These are phyloP conservation scores for Xanthoceras sorbifolium DNA, from an alignment of 345 rosid genomes.

Conservation along the genomic window DNA sequence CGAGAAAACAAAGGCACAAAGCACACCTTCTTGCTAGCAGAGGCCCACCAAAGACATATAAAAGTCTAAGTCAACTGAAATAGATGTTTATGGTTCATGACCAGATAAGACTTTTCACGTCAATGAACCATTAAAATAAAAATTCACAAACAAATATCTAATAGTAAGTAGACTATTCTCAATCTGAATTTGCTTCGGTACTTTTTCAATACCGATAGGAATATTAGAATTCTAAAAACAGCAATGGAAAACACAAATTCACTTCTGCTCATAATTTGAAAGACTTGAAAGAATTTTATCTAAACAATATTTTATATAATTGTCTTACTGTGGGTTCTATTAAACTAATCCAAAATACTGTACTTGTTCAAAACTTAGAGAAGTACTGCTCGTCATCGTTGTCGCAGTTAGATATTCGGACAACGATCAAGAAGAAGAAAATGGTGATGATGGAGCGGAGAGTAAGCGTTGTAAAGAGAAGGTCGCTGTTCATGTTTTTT, in stretches of 20 bases:
- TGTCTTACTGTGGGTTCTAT: too few relatives aligned
- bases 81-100: background rate
- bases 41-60: background rate
- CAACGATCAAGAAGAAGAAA: background rate
- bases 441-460: background rate
- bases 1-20: background rate
- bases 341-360: too few relatives aligned
- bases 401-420: background rate
- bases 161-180: too few relatives aligned
- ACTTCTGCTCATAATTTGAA: too few relatives aligned
- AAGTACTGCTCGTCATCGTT: background rate
- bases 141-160: too few relatives aligned
- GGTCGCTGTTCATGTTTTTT: background rate
- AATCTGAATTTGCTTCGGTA: too few relatives aligned
- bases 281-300: too few relatives aligned
- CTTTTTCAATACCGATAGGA: too few relatives aligned
- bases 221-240: too few relatives aligned
- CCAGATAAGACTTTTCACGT: background rate
- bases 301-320: too few relatives aligned
- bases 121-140: too few relatives aligned
- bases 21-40: background rate
- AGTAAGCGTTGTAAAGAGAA: background rate
- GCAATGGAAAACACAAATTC: too few relatives aligned
- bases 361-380: background rate
- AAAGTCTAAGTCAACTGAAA: background rate